Evolutionary conservation across 1,284 basidiomycete genomes (phyloP).

Genomic region (Puccinia triticina): DNA sequence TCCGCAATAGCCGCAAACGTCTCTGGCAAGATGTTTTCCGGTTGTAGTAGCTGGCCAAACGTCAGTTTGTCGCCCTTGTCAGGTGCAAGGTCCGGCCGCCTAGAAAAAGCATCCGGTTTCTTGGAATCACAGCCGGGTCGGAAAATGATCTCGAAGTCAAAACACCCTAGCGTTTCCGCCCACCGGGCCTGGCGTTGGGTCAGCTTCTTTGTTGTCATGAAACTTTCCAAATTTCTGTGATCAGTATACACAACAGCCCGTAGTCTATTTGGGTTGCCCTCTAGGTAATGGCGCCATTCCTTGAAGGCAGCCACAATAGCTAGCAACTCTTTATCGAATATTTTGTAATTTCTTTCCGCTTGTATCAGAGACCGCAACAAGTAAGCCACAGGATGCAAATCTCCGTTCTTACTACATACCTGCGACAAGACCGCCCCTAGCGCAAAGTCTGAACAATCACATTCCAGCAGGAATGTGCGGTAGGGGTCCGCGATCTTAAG

Average conservation of each 20-base stretch:
- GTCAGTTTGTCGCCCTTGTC: neutral
- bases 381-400: slow-evolving; percentile 17
- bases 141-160: slow-evolving; percentile 19
- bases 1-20: no score
- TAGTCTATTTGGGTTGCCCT: no score
- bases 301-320: no score
- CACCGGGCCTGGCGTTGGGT: no score
- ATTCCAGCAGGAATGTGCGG: slow-evolving; percentile 4
- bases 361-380: neutral
- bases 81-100: neutral
- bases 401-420: neutral
- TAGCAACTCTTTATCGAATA: no score
- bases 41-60: no score
- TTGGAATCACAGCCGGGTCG: neutral
- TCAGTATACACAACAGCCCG: no score
- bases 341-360: no score
- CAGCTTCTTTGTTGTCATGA: no score
- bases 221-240: no score
- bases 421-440: slow-evolving; percentile 5
- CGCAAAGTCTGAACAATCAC: slow-evolving; percentile 29
- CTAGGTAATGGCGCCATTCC: no score
- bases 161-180: neutral
- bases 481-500: slow-evolving; percentile 13
- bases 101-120: neutral
- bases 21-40: no score